Conservation (phyloP, 1,139 yeast species). For the Geotrichum bryndzae region DNA sequence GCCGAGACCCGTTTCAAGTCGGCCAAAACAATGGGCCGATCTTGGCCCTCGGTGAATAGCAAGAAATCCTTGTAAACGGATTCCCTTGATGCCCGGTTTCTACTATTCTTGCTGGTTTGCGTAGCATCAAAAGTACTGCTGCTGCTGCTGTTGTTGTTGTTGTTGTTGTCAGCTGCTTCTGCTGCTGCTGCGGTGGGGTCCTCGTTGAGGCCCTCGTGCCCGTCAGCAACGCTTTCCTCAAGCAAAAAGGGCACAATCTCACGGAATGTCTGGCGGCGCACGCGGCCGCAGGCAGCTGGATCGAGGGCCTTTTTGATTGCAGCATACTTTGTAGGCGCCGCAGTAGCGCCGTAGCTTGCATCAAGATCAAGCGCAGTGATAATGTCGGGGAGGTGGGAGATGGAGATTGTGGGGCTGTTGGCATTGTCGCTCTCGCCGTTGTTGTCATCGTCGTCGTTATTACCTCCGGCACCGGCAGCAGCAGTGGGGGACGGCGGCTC, state of each 20-base stretch:
- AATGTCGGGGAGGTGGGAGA: constrained; percentile 2
- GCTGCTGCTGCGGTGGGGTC: background rate
- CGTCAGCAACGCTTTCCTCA: constrained; percentile 1
- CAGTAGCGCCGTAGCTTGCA: constrained; percentile 1
- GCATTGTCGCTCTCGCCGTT: background rate
- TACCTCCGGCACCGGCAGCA: constrained; percentile 34
- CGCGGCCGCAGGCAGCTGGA: background rate
- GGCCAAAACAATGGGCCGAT: constrained; percentile 8
- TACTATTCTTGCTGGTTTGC: too few relatives aligned
- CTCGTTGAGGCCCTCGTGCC: background rate
- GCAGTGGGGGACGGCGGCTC: constrained; percentile 26
- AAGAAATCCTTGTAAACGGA: constrained; percentile 7
- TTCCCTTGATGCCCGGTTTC: background rate
- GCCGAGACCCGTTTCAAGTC: constrained; percentile 12
- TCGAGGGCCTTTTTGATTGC: constrained; percentile 1
- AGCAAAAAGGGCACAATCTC: constrained; percentile 3
- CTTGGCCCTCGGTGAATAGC: constrained; percentile 14
- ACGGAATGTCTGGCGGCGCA: background rate
- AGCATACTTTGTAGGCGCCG: background rate
- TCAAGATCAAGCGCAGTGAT: constrained; percentile 1
- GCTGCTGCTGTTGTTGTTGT: background rate
- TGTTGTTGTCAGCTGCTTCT: too few relatives aligned
- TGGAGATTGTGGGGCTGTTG: background rate
- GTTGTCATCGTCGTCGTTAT: background rate
- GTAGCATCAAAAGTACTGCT: background rate